phyloP scores from a whole-genome alignment of 2,329 filamentous ascomycete species.

The Trichoderma sp. region DNA sequence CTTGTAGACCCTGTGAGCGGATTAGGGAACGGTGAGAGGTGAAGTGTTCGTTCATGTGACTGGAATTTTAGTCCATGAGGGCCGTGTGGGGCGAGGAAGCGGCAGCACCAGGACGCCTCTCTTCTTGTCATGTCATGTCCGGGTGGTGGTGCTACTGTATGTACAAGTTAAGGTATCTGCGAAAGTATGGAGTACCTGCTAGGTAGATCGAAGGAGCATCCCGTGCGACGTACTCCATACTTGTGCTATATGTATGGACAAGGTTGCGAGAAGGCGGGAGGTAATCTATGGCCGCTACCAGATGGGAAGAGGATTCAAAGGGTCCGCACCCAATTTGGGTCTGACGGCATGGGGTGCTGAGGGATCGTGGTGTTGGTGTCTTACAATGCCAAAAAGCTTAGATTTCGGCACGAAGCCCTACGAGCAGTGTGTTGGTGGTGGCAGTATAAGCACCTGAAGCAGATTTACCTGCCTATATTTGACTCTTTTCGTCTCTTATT shows the following conservation, averaged over 20 bases:
- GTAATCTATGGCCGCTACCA: neutral
- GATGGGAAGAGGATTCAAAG: conserved; percentile 11
- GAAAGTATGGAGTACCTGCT: conserved; percentile 20
- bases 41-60: conserved; percentile 20
- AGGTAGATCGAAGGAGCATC: conserved; percentile 15
- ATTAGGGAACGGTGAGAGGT: conserved; percentile 7
- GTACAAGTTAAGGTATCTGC: neutral
- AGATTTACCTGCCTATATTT: neutral
- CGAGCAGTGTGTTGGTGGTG: neutral
- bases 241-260: neutral
- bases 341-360: neutral
- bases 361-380: conserved; percentile 9
- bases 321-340: conserved; percentile 9
- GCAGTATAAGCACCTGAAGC: neutral
- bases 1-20: conserved; percentile 4
- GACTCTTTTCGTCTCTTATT: neutral
- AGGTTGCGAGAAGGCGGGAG: neutral
- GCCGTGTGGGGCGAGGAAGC: neutral
- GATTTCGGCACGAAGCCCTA: neutral
- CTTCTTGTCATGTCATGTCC: neutral
- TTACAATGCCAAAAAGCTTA: conserved; percentile 1
- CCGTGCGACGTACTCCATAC: conserved; percentile 7
- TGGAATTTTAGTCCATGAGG: neutral
- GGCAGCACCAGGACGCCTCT: neutral
- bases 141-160: no score